Conservation (phyloP, 148 eudicot species). For the Nepenthes gracilis region DNA sequence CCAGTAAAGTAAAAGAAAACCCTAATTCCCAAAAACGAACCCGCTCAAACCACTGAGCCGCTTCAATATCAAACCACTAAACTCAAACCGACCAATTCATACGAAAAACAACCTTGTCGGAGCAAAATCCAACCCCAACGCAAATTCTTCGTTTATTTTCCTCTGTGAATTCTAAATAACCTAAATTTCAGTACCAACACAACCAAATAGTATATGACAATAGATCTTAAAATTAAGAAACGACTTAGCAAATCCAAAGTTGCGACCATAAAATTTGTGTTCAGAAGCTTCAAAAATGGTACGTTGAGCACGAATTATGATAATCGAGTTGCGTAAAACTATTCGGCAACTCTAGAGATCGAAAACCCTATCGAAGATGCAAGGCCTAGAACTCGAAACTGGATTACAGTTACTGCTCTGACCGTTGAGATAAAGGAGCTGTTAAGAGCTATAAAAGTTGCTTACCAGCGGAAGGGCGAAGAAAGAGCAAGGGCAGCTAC, state of each 20-base stretch:
- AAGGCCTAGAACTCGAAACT: slow-evolving; percentile 6
- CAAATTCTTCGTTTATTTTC: too few species aligned
- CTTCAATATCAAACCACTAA: slow-evolving; percentile 5
- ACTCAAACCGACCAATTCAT: not conserved
- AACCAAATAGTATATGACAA: slow-evolving; percentile 7
- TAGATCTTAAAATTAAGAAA: slow-evolving; percentile 14
- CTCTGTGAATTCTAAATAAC: too few species aligned
- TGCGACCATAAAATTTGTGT: slow-evolving; percentile 7
- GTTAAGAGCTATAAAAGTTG: too few species aligned
- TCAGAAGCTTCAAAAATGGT: slow-evolving; percentile 12
- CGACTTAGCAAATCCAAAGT: slow-evolving; percentile 7
- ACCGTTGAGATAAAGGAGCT: too few species aligned
- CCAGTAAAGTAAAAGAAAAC: not conserved
- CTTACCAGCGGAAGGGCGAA: too few species aligned
- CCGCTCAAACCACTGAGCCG: not conserved
- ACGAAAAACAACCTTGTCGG: too few species aligned
- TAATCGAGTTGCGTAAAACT: not conserved
- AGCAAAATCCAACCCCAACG: too few species aligned
- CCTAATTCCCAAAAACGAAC: slow-evolving; percentile 2
- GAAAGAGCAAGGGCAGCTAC: too few species aligned
- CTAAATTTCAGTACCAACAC: slow-evolving; percentile 4
- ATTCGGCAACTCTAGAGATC: slow-evolving; percentile 8
- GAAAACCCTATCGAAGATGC: slow-evolving; percentile 1
- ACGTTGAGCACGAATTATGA: slow-evolving; percentile 10
- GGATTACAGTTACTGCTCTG: too few species aligned